Conservation (phyloP, 2,329 filamentous ascomycete genomes). For the Incumbomyces lentus region DNA sequence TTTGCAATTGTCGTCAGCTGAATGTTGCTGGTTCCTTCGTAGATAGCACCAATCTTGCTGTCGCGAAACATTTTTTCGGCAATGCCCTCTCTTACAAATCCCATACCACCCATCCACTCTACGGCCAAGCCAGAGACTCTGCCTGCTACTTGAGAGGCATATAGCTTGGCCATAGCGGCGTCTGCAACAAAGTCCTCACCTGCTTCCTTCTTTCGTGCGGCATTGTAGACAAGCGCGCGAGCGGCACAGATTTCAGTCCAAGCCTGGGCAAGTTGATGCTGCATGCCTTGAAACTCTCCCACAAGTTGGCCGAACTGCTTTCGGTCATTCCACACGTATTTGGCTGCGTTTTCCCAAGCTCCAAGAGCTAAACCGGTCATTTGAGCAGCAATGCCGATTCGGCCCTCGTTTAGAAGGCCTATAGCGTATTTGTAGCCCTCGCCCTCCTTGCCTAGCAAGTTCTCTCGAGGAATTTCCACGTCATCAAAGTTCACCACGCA, state of each 20-base stretch:
- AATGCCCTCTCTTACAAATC: constrained; percentile 88
- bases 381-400: constrained; percentile 95
- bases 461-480: constrained; percentile 76
- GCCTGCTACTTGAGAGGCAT: constrained; percentile 82
- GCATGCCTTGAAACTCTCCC: constrained; percentile 98
- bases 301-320: constrained; percentile 91
- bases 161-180: constrained; percentile 97
- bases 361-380: constrained; percentile 96
- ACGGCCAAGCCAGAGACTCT: constrained; percentile 75
- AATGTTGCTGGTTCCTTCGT: constrained; percentile 69
- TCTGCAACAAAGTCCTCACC: constrained; percentile 91
- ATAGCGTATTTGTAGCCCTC: constrained; percentile 99
- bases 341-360: constrained; percentile 87
- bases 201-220: constrained; percentile 93
- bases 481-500: constrained; percentile 98
- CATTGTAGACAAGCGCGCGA: constrained; percentile 87
- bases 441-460: constrained; percentile 77
- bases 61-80: constrained; percentile 98
- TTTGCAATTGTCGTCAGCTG: constrained; percentile 62
- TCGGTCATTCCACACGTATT: constrained; percentile 96
- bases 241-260: constrained; percentile 91
- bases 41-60: constrained; percentile 97
- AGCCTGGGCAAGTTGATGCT: constrained; percentile 93
- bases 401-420: constrained; percentile 82
- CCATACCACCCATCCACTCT: constrained; percentile 99